Evolutionary conservation across 2,329 filamentous ascomycete species (phyloP).

Genomic region (Colletotrichum tabaci): DNA sequence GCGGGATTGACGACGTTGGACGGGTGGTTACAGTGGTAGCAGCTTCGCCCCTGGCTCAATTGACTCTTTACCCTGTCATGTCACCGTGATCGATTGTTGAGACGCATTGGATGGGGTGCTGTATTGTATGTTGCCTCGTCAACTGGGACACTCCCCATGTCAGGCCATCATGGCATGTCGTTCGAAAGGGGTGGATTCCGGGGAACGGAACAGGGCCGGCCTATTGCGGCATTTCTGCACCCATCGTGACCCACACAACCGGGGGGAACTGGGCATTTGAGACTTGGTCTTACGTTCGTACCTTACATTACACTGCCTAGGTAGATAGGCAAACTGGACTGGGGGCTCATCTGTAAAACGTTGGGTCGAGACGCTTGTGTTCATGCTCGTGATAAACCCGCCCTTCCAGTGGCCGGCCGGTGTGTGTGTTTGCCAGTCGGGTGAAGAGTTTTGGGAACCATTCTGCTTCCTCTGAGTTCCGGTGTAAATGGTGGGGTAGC

Average conservation of each 20-base stretch:
- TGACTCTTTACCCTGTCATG: slow-evolving; percentile 15
- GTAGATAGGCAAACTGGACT: no score
- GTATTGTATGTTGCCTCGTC: neutral
- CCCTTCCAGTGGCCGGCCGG: no score
- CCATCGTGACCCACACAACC: slow-evolving; percentile 33
- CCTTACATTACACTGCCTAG: no score
- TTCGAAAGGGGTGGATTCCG: neutral
- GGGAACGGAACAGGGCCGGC: neutral
- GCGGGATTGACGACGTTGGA: slow-evolving; percentile 3
- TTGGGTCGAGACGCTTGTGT: neutral
- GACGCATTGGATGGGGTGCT: neutral
- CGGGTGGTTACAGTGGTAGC: slow-evolving; percentile 14
- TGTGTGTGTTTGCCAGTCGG: neutral
- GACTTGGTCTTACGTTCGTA: neutral
- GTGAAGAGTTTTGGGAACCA: neutral
- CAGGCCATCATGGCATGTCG: neutral
- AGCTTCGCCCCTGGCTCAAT: slow-evolving; percentile 28
- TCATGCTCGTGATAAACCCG: neutral
- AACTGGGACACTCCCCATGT: neutral
- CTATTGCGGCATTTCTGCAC: slow-evolving; percentile 18
- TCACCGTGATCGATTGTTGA: neutral
- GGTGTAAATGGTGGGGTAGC: neutral
- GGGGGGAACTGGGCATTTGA: slow-evolving; percentile 7
- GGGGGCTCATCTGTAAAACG: neutral
- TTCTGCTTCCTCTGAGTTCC: neutral